Percentiles rank a stretch among this genome's conserved stretches.
These are phyloP conservation scores for Termitomyces sp. DNA, from an alignment of 768 basidiomycete genomes.

Conservation along the genomic window DNA sequence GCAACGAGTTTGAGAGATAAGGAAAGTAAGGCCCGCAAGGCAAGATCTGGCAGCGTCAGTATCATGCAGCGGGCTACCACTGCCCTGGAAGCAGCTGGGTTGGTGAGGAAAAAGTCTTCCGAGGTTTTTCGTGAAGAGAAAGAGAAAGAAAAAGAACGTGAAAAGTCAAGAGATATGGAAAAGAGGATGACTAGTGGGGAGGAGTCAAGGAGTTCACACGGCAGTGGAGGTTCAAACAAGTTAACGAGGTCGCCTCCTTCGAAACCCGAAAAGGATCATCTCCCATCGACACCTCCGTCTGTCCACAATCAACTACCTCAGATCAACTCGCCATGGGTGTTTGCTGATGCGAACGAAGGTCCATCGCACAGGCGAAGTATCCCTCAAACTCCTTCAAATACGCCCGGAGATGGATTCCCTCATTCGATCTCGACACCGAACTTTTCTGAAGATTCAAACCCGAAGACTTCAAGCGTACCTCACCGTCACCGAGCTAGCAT, in stretches of 20 bases:
- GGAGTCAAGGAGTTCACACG: constrained; percentile 62
- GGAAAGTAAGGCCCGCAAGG: constrained; percentile 60
- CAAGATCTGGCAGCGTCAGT: constrained; percentile 82
- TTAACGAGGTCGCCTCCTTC: constrained; percentile 66
- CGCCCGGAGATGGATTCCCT: constrained; percentile 42
- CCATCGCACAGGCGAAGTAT: constrained; percentile 20
- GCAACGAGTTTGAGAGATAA: constrained; percentile 54
- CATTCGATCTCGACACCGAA: constrained; percentile 41
- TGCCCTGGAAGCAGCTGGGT: constrained; percentile 77
- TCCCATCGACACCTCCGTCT: constrained; percentile 44
- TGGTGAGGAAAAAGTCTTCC: constrained; percentile 77
- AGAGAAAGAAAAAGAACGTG: constrained; percentile 39
- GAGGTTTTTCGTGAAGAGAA: constrained; percentile 67
- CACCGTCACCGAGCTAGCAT: constrained; percentile 72
- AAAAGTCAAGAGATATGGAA: constrained; percentile 38
- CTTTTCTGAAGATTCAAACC: constrained; percentile 22
- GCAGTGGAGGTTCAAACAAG: constrained; percentile 52
- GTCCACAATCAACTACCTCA: constrained; percentile 34
- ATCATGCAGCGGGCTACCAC: constrained; percentile 97
- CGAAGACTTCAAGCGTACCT: constrained; percentile 16
- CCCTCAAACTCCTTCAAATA: constrained; percentile 39
- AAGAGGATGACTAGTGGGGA: constrained; percentile 37
- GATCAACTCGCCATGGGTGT: constrained; percentile 70
- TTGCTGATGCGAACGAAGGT: constrained; percentile 41
- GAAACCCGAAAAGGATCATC: constrained; percentile 40